A percentile compares a stretch with the other conserved stretches of the same genome.
These are phyloP conservation scores for Populus simonii DNA, from an alignment of 345 rosid species.

Conservation along the genomic window DNA sequence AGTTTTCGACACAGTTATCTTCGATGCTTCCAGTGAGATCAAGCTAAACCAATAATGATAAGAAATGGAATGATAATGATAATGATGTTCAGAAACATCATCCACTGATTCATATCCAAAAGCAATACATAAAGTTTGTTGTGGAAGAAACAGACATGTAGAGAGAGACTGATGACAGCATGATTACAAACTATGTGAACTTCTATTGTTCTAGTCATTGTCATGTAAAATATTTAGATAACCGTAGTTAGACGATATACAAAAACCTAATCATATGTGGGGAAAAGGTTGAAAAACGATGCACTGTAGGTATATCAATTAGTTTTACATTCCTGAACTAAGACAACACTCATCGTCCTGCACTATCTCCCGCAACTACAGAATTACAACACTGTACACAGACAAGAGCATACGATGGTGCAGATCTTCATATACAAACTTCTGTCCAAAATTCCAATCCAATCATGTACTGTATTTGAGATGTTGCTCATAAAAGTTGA, in stretches of 20 bases:
- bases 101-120: neutral
- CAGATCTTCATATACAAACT: neutral
- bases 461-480: conserved; percentile 58
- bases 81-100: neutral
- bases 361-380: conserved; percentile 18
- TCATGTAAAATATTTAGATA: conserved; percentile 2
- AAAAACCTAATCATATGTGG: conserved; percentile 16
- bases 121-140: neutral
- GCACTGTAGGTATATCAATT: conserved; percentile 8
- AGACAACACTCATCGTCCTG: conserved; percentile 4
- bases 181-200: neutral
- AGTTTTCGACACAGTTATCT: neutral
- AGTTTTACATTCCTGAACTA: neutral
- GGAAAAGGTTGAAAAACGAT: neutral
- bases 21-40: neutral
- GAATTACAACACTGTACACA: conserved; percentile 22
- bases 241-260: neutral
- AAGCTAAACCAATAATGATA: neutral
- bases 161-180: neutral
- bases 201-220: conserved; percentile 7
- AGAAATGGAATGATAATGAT: neutral
- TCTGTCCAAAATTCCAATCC: neutral
- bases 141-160: neutral
- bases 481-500: conserved; percentile 88
- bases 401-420: conserved; percentile 13